Conservation (phyloP, 2,329 filamentous ascomycete species). For the Coleophoma eucalyptorum region DNA sequence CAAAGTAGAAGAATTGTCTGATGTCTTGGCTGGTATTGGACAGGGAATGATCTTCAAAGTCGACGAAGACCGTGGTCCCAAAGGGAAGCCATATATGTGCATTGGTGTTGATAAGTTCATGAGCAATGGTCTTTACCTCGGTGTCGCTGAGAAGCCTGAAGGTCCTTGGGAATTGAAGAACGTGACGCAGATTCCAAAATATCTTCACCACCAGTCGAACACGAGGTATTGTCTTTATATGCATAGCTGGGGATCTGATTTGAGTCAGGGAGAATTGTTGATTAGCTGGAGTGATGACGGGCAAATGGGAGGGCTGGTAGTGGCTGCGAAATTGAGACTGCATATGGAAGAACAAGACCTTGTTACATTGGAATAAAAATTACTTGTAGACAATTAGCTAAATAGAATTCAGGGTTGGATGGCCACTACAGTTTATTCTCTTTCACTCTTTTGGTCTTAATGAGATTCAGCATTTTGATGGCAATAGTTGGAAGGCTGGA, state of each 20-base stretch:
- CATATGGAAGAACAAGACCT: background rate
- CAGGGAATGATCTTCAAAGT: constrained; percentile 5
- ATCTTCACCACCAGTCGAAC: background rate
- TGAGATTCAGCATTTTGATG: background rate
- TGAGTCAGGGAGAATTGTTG: background rate
- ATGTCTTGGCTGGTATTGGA: background rate
- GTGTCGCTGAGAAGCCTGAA: background rate
- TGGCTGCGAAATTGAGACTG: background rate
- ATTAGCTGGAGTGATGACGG: constrained; percentile 1
- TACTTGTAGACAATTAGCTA: background rate
- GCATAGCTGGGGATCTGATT: constrained; percentile 1
- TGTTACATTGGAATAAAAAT: background rate
- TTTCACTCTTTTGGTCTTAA: background rate
- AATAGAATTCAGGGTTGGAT: background rate
- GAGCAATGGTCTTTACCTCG: background rate
- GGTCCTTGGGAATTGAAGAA: constrained; percentile 1
- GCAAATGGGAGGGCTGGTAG: background rate
- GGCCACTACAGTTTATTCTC: background rate
- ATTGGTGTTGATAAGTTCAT: constrained; percentile 1
- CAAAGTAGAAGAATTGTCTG: background rate
- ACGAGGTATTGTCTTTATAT: background rate
- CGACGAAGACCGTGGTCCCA: background rate
- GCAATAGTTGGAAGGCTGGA: too few species aligned
- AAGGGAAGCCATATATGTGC: constrained; percentile 1
- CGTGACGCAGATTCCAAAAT: background rate